Percentiles rank a stretch among this genome's conserved stretches.
Evolutionary conservation across 805 yeast species (phyloP).

Genomic region (Ogataea kodamae): DNA sequence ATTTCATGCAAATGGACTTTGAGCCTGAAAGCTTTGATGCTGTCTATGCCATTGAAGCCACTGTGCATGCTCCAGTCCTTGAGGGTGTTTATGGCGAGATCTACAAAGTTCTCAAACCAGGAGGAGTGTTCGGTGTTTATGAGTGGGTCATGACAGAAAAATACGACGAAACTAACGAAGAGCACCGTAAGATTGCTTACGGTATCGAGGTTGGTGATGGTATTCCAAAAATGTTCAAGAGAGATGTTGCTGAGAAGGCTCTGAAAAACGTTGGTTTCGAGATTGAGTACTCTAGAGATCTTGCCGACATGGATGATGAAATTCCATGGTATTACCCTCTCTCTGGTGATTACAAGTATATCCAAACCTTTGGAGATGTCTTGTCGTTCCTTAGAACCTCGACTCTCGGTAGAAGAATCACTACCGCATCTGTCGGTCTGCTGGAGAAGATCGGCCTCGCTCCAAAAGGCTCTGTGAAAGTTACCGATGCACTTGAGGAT

Average conservation of each 20-base stretch:
- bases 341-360: slow-evolving; percentile 88
- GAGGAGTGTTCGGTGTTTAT: slow-evolving; percentile 96
- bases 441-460: slow-evolving; percentile 85
- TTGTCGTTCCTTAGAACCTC: slow-evolving; percentile 88
- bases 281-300: slow-evolving; percentile 68
- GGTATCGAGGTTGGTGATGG: slow-evolving; percentile 99
- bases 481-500: slow-evolving; percentile 89
- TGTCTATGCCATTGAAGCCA: slow-evolving; percentile 97
- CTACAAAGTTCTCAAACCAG: slow-evolving; percentile 93
- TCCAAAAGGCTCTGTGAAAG: slow-evolving; percentile 88
- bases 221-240: slow-evolving; percentile 92
- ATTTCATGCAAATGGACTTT: slow-evolving; percentile 98
- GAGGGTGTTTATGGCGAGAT: slow-evolving; percentile 96
- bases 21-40: slow-evolving; percentile 88
- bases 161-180: slow-evolving; percentile 81
- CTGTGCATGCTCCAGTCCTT: slow-evolving; percentile 94
- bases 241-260: slow-evolving; percentile 84
- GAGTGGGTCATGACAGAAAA: slow-evolving; percentile 99
- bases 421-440: slow-evolving; percentile 75
- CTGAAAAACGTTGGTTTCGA: slow-evolving; percentile 84
- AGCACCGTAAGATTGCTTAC: slow-evolving; percentile 91
- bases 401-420: slow-evolving; percentile 75
- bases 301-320: slow-evolving; percentile 77
- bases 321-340: slow-evolving; percentile 98
- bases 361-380: slow-evolving; percentile 73